Evolutionary conservation across 1,284 basidiomycete genomes (phyloP).

Genomic region (Meripilus lineatus): DNA sequence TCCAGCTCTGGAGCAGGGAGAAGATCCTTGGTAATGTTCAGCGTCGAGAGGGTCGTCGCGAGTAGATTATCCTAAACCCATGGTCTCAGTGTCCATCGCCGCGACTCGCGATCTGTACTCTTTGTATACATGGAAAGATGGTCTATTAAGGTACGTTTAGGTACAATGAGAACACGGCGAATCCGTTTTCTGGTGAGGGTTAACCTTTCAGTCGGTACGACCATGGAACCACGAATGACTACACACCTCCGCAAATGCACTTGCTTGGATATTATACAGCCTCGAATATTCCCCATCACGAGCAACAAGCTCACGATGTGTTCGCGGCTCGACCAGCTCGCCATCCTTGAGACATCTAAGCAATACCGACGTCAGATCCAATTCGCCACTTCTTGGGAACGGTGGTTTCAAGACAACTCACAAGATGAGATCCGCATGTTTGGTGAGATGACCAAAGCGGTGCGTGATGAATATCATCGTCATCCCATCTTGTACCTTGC

Average conservation of each 20-base stretch:
- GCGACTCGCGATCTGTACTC: too few species aligned
- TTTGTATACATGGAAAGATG: too few species aligned
- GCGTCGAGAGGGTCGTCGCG: too few species aligned
- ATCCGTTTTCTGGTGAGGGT: too few species aligned
- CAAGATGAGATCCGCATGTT: constrained; percentile 64
- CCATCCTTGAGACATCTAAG: constrained; percentile 59
- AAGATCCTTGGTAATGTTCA: too few species aligned
- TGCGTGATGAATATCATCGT: constrained; percentile 75
- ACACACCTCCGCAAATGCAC: not conserved
- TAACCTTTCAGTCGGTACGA: too few species aligned
- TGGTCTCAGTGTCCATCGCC: too few species aligned
- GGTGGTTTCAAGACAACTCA: constrained; percentile 32
- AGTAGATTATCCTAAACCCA: too few species aligned
- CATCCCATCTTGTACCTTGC: constrained; percentile 53
- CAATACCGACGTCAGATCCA: not conserved
- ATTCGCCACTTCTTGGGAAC: not conserved
- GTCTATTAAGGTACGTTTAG: too few species aligned
- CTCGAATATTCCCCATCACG: constrained; percentile 53
- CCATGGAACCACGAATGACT: too few species aligned
- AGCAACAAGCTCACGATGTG: constrained; percentile 48
- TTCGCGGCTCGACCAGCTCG: constrained; percentile 51
- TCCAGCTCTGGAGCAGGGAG: too few species aligned
- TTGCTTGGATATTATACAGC: constrained; percentile 47
- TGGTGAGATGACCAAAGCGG: constrained; percentile 64
- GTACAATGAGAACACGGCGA: too few species aligned